Conservation (phyloP, 2,329 filamentous ascomycete species). For the Pestalotiopsis sp. region DNA sequence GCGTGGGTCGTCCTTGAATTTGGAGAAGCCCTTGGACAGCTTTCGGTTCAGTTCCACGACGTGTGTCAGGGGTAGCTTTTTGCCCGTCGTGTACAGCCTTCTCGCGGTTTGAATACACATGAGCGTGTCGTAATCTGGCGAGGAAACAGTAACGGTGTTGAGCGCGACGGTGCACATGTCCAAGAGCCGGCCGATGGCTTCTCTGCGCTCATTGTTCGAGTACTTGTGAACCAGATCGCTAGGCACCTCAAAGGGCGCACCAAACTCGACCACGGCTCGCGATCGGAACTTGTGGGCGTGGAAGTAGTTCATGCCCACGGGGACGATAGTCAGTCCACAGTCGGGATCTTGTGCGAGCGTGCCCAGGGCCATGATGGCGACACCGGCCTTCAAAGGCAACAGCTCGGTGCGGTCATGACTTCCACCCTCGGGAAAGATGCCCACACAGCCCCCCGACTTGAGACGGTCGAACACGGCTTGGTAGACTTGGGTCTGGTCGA, state of each 20-base stretch:
- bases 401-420: slow-evolving; percentile 94
- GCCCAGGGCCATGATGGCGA: slow-evolving; percentile 96
- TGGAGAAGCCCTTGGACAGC: slow-evolving; percentile 86
- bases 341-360: slow-evolving; percentile 82
- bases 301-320: slow-evolving; percentile 99
- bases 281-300: slow-evolving; percentile 98
- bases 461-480: slow-evolving; percentile 88
- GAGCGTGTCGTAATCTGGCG: slow-evolving; percentile 92
- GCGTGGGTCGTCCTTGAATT: slow-evolving; percentile 87
- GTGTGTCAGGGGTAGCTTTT: slow-evolving; percentile 87
- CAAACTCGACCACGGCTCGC: slow-evolving; percentile 93
- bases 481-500: slow-evolving; percentile 93
- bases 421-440: slow-evolving; percentile 95
- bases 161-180: slow-evolving; percentile 86
- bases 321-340: slow-evolving; percentile 91
- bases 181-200: slow-evolving; percentile 82
- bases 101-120: slow-evolving; percentile 96
- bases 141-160: slow-evolving; percentile 85
- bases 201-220: slow-evolving; percentile 77
- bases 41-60: slow-evolving; percentile 93
- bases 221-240: slow-evolving; percentile 83
- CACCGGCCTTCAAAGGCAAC: slow-evolving; percentile 90
- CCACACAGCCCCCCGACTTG: slow-evolving; percentile 82
- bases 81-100: slow-evolving; percentile 90
- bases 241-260: slow-evolving; percentile 83